Percentiles rank a stretch among this genome's conserved stretches.
Evolutionary conservation across 345 rosid genomes (phyloP).

Genomic region (Lepidium aucheri): DNA sequence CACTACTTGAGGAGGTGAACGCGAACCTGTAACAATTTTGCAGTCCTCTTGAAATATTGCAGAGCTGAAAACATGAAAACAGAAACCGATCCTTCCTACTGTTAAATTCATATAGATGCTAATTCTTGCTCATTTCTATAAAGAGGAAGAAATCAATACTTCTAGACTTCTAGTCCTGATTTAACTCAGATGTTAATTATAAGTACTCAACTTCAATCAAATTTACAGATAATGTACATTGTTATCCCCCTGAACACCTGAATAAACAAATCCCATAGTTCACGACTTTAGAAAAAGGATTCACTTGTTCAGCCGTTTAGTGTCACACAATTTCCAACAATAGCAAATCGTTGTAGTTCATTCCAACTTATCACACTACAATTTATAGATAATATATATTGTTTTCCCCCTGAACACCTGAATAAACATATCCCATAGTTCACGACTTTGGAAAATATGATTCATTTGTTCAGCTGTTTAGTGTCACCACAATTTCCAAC

Average conservation of each 20-base stretch:
- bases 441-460: background rate
- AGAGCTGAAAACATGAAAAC: constrained; percentile 34
- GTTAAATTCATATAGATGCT: background rate
- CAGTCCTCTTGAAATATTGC: constrained; percentile 96
- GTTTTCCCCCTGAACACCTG: background rate
- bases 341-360: background rate
- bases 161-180: background rate
- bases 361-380: no score
- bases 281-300: background rate
- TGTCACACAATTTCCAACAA: background rate
- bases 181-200: background rate
- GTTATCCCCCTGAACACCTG: background rate
- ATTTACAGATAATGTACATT: background rate
- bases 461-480: background rate
- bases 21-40: constrained; percentile 41
- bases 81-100: background rate
- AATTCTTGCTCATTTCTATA: background rate
- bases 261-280: background rate
- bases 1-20: constrained; percentile 48
- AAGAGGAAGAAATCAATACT: background rate
- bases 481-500: background rate
- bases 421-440: background rate
- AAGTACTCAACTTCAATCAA: background rate
- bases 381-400: background rate
- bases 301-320: background rate